Evolutionary conservation across 306 rosid genomes (phyloP), one percentile per base, ranked within the genome.

Genomic region (Crotalaria pallida): DNA sequence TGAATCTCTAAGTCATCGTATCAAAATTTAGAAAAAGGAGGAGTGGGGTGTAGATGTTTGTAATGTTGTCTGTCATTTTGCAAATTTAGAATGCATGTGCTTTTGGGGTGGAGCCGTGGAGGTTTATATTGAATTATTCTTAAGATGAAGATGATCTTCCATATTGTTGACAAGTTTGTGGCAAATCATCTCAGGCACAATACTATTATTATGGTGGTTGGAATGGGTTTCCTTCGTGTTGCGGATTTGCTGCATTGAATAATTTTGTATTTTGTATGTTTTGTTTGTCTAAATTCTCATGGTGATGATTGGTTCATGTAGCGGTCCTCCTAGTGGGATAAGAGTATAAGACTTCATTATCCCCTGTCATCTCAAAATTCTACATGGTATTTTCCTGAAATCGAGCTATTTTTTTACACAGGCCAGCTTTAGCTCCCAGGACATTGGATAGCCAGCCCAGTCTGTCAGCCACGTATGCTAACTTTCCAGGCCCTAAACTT

Each of bases 381-480:
- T 15, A 34, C 59, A 26, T 41, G 40, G 60, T 18, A 10, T 70
- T 79, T 72, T 58, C 64, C 29, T 55, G 56, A 50, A 38, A 73
- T 45, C 11, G 36, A 69, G 67, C 17, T 72, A 16, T 72, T 77
- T 56, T 69, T 41, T 45, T 41, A 71, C 51, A 69, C 78, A 91
- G 96, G 84, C 77, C 81, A 26, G 68, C 79, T 74, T 62, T 64
- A 43, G 41, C 80, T 69, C 59, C 71, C 48, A 49, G 75, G 81
- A 36, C 73, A 50, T 57, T 73, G 69, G 81, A 74, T 67, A 78
- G 78, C 75, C 82, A 22, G 24, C 75, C 68, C 61, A 59, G 34
- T 49, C 53, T 48, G 21, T 65, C 79, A 3, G 75, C 67, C 11
- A 65, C 36, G 66, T 47, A 67, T 79, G 64, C 74, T 38, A 61